Conservation (phyloP, 2,329 filamentous ascomycete genomes). For the Arthroderma uncinatum region DNA sequence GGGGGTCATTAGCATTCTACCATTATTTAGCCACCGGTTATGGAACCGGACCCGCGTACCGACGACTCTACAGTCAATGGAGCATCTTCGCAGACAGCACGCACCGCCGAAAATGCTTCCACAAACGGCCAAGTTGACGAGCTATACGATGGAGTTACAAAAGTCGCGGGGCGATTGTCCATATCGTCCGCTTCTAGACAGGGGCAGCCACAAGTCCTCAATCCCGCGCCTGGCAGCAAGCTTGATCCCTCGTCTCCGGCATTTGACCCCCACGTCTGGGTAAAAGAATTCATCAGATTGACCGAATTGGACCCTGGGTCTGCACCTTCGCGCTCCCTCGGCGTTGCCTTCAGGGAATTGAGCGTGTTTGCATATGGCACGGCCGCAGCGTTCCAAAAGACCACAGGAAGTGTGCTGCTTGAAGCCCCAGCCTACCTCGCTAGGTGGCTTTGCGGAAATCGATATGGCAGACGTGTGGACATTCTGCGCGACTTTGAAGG, state of each 20-base stretch:
- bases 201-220: not conserved
- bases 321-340: slow-evolving; percentile 9
- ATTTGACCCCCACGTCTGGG: not conserved
- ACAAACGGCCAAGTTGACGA: not conserved
- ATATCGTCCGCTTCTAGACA: not conserved
- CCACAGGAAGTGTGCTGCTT: slow-evolving; percentile 32
- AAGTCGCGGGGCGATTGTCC: not conserved
- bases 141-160: not conserved
- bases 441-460: slow-evolving; percentile 13
- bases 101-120: not conserved
- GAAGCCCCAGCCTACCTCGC: slow-evolving; percentile 15
- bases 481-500: not conserved
- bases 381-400: slow-evolving; percentile 34
- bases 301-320: not conserved
- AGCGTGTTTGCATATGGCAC: slow-evolving; percentile 29
- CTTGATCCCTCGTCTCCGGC: not conserved
- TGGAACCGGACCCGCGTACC: too few relatives aligned
- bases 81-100: too few relatives aligned
- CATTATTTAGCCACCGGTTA: too few relatives aligned
- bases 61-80: too few relatives aligned
- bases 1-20: too few relatives aligned
- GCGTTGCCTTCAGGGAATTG: slow-evolving; percentile 29
- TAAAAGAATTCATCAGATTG: not conserved
- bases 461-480: not conserved
- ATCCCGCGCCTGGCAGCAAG: not conserved